Conservation (phyloP, 352 stramenopile genomes). For the Chrysophaeum taylorii region DNA sequence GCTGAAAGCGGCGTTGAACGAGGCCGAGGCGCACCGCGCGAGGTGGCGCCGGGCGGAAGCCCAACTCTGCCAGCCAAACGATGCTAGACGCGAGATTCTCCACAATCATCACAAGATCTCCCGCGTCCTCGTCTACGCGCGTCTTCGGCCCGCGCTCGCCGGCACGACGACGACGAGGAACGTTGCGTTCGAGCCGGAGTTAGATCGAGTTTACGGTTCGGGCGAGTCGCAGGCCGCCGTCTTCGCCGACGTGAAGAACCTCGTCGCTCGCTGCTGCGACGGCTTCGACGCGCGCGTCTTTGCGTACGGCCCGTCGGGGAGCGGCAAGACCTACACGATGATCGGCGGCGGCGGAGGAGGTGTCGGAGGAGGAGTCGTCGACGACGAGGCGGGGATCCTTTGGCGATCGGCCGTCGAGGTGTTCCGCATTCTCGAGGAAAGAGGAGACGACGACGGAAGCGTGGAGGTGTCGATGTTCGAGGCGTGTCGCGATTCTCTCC, state of each 20-base stretch:
- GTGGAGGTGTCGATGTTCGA: too few species aligned
- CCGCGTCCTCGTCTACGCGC: slow-evolving; percentile 39
- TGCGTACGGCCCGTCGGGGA: slow-evolving; percentile 76
- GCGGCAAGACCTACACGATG: slow-evolving; percentile 86
- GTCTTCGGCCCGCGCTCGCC: slow-evolving; percentile 33
- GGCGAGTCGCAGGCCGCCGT: slow-evolving; percentile 49
- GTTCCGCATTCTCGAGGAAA: slow-evolving; percentile 2
- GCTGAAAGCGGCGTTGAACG: too few species aligned
- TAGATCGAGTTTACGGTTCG: slow-evolving; percentile 44
- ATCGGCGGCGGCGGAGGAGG: slow-evolving; percentile 40
- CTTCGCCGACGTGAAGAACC: slow-evolving; percentile 80
- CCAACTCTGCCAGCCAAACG: too few species aligned
- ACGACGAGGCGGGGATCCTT: slow-evolving; percentile 48
- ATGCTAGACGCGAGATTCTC: slow-evolving; percentile 34
- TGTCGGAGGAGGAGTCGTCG: slow-evolving; percentile 15
- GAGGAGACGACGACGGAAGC: too few species aligned
- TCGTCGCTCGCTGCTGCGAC: slow-evolving; percentile 73
- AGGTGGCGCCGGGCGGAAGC: too few species aligned
- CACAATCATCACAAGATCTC: slow-evolving; percentile 45
- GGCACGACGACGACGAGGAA: slow-evolving; percentile 28
- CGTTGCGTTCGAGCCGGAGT: slow-evolving; percentile 23
- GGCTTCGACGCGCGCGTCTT: slow-evolving; percentile 84
- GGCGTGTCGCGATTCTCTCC: too few species aligned
- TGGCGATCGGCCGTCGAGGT: slow-evolving; percentile 38
- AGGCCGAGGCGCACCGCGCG: too few species aligned